phyloP scores from a whole-genome alignment of 2,329 filamentous ascomycete genomes.

The Epicoccum sorghinum region DNA sequence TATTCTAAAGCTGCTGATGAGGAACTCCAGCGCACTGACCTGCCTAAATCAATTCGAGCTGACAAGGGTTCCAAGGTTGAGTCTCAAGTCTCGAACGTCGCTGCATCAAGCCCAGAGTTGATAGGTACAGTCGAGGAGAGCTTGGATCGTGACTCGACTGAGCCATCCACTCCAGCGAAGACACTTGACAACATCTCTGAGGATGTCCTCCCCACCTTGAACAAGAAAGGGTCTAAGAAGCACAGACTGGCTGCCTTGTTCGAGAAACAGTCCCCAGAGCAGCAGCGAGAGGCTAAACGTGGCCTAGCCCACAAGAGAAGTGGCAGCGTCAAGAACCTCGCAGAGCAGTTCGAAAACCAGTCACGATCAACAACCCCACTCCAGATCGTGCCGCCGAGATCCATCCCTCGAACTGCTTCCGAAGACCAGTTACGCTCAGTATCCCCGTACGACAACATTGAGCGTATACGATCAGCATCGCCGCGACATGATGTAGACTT shows the following conservation, averaged over 20 bases:
- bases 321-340: slow-evolving; percentile 32
- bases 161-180: neutral
- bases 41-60: neutral
- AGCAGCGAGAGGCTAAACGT: slow-evolving; percentile 18
- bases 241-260: slow-evolving; percentile 44
- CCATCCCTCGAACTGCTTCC: slow-evolving; percentile 23
- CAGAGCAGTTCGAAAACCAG: slow-evolving; percentile 31
- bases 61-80: neutral
- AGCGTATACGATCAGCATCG: slow-evolving; percentile 24
- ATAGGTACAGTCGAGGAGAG: neutral
- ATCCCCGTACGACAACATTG: slow-evolving; percentile 25
- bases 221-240: slow-evolving; percentile 48
- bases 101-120: neutral
- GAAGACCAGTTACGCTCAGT: slow-evolving; percentile 21
- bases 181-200: slow-evolving; percentile 19
- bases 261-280: slow-evolving; percentile 29
- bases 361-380: slow-evolving; percentile 28
- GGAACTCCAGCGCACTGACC: neutral
- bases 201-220: slow-evolving; percentile 26
- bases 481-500: slow-evolving; percentile 53
- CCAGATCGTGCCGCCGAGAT: slow-evolving; percentile 19
- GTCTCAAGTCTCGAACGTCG: neutral
- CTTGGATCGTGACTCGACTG: neutral
- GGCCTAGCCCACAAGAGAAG: slow-evolving; percentile 21
- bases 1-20: neutral